Evolutionary conservation across 495 filamentous ascomycete genomes (phyloP).

Genomic region (Clohesyomyces aquaticus): DNA sequence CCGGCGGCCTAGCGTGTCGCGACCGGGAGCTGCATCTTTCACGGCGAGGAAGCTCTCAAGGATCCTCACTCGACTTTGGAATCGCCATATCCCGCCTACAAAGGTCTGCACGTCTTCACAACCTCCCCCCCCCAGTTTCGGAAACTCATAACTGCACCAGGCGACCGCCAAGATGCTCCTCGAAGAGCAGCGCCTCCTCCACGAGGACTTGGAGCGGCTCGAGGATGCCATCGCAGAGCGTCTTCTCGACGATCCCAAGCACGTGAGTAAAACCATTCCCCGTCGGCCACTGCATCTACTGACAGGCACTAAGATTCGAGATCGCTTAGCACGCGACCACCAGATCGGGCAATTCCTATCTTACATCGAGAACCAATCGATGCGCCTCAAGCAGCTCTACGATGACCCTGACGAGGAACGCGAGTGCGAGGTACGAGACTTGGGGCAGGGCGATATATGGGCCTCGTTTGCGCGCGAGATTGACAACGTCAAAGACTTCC

Average conservation of each 20-base stretch:
- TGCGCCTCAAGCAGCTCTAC: conserved; percentile 81
- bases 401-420: conserved; percentile 71
- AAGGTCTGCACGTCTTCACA: conserved; percentile 7
- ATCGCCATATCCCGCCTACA: no score
- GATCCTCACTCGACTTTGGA: no score
- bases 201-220: conserved; percentile 92
- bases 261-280: conserved; percentile 60
- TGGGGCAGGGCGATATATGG: conserved; percentile 85
- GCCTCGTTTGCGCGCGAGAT: conserved; percentile 91
- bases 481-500: conserved; percentile 77
- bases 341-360: conserved; percentile 84
- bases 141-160: background rate
- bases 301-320: conserved; percentile 66
- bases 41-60: no score
- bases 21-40: background rate
- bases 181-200: conserved; percentile 89
- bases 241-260: conserved; percentile 81
- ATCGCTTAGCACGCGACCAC: conserved; percentile 84
- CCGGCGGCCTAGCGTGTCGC: background rate
- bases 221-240: conserved; percentile 93
- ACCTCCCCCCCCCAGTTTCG: background rate
- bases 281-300: conserved; percentile 40
- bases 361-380: conserved; percentile 83
- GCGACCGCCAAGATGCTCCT: conserved; percentile 65
- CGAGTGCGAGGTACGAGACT: conserved; percentile 77